These are phyloP conservation scores for Metschnikowia arizonensis DNA, from an alignment of 805 yeast genomes.

Conservation along the genomic window DNA sequence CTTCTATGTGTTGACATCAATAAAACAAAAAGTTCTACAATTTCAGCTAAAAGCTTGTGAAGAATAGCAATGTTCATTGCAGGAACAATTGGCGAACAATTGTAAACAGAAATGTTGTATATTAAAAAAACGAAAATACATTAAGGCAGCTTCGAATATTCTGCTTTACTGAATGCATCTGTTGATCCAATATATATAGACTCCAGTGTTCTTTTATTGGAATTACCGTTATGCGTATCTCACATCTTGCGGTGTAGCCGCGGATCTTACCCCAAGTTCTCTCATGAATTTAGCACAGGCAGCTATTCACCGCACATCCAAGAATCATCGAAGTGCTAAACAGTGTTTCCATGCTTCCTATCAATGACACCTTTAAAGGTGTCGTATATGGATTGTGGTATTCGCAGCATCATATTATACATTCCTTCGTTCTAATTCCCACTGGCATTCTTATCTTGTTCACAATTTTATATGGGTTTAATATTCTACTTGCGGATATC, in stretches of 20 bases:
- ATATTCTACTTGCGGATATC: constrained; percentile 42
- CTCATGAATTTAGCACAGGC: neutral
- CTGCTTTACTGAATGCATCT: too few relatives aligned
- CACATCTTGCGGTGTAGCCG: neutral
- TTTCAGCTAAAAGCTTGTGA: neutral
- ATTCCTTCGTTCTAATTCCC: constrained; percentile 46
- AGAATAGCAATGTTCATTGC: neutral
- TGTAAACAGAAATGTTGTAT: neutral
- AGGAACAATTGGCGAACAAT: neutral
- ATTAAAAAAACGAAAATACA: neutral
- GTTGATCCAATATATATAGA: neutral
- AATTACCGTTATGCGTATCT: neutral
- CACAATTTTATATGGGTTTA: constrained; percentile 49
- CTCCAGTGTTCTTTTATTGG: neutral
- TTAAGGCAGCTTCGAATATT: neutral
- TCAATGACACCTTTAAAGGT: constrained; percentile 18
- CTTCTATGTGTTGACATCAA: too few relatives aligned
- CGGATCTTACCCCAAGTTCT: constrained; percentile 4
- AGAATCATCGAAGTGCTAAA: neutral
- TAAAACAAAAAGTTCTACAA: too few relatives aligned
- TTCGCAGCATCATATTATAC: constrained; percentile 24
- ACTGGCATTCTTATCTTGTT: constrained; percentile 46
- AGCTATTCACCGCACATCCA: neutral
- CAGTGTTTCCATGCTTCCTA: neutral
- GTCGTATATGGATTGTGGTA: constrained; percentile 30